phyloP scores from a whole-genome alignment of 441 rosid species.

The Iberis amara region DNA sequence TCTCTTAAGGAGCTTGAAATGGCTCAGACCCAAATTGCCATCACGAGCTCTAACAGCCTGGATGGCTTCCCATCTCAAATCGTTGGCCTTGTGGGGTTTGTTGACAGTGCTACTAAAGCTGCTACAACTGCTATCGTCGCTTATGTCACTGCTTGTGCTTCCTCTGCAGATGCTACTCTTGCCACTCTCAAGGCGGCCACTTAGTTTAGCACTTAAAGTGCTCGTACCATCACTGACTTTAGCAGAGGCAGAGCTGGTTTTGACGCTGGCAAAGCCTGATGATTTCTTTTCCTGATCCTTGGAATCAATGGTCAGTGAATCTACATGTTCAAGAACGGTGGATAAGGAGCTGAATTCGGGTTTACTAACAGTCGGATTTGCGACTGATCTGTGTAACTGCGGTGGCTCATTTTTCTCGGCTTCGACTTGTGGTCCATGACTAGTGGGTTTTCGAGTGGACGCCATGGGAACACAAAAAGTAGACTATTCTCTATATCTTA shows the following conservation, averaged over 20 bases:
- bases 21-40: constrained; percentile 72
- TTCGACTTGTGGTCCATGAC: constrained; percentile 38
- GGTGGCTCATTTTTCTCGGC: constrained; percentile 29
- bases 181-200: constrained; percentile 79
- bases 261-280: constrained; percentile 57
- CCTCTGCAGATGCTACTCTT: constrained; percentile 90
- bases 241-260: constrained; percentile 66
- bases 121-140: constrained; percentile 92
- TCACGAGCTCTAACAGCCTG: constrained; percentile 67
- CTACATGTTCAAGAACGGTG: constrained; percentile 35
- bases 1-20: constrained; percentile 76
- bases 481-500: constrained; percentile 13
- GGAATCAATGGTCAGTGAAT: constrained; percentile 36
- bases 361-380: constrained; percentile 35
- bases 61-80: constrained; percentile 93
- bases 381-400: constrained; percentile 31
- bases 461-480: constrained; percentile 23
- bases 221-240: constrained; percentile 68
- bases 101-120: constrained; percentile 77
- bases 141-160: constrained; percentile 85
- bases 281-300: constrained; percentile 52
- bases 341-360: constrained; percentile 40
- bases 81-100: constrained; percentile 90
- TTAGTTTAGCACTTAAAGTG: constrained; percentile 64
- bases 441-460: constrained; percentile 37